Conservation (phyloP, 2,329 filamentous ascomycete genomes). For the Colletotrichum limetticola region DNA sequence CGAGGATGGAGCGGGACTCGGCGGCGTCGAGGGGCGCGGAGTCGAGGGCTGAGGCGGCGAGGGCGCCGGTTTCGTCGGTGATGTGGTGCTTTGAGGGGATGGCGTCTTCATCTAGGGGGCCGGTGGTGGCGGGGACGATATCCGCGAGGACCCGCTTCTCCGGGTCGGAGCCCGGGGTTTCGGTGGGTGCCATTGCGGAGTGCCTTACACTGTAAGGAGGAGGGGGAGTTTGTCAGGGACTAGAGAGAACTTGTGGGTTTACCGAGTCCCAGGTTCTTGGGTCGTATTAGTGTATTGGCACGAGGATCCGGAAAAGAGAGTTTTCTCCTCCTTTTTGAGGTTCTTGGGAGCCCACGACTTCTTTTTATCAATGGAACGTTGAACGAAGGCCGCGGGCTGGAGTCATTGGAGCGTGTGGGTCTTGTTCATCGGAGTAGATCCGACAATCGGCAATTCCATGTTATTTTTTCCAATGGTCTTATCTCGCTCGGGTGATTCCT, state of each 20-base stretch:
- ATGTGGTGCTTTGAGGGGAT: constrained; percentile 25
- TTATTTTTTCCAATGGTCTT: constrained; percentile 8
- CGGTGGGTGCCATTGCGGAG: constrained; percentile 8
- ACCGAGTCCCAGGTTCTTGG: background rate
- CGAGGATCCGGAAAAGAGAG: background rate
- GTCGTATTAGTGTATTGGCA: background rate
- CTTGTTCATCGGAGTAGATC: constrained; percentile 13
- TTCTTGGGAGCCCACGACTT: background rate
- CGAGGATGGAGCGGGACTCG: constrained; percentile 14
- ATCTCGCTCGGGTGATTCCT: constrained; percentile 16
- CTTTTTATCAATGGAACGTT: constrained; percentile 22
- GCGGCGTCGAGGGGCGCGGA: constrained; percentile 8
- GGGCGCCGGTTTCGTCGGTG: constrained; percentile 23
- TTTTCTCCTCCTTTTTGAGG: background rate
- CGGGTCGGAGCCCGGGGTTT: constrained; percentile 13
- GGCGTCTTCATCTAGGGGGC: constrained; percentile 5
- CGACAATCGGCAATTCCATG: constrained; percentile 25
- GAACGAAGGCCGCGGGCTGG: background rate
- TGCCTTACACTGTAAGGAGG: no score
- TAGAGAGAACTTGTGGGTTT: background rate
- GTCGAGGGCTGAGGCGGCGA: constrained; percentile 25
- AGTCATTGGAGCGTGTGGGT: constrained; percentile 3
- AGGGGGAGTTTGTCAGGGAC: background rate
- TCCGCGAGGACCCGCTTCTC: constrained; percentile 28
- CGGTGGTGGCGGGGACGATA: constrained; percentile 6